Evolutionary conservation across 2,329 filamentous ascomycete species (phyloP).

Genomic region (Helotiales sp.): DNA sequence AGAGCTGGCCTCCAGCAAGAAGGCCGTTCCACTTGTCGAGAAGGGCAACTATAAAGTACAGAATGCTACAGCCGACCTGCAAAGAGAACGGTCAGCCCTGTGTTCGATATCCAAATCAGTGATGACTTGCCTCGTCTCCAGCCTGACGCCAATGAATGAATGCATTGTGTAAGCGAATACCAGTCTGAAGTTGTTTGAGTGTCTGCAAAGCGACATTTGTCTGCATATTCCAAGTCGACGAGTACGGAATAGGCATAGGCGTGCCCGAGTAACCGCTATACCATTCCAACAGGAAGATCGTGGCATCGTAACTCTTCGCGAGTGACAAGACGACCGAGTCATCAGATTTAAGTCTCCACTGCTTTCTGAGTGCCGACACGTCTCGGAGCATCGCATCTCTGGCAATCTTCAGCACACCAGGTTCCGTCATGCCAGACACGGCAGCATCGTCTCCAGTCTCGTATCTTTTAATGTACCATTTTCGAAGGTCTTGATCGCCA

Average conservation of each 20-base stretch:
- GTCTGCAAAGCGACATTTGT: conserved; percentile 18
- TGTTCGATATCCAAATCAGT: neutral
- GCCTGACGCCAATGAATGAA: conserved; percentile 23
- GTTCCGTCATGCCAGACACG: conserved; percentile 17
- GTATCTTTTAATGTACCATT: conserved; percentile 16
- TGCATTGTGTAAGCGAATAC: conserved; percentile 19
- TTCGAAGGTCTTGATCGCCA: conserved; percentile 9
- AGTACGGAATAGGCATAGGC: conserved; percentile 51
- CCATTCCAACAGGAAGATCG: conserved; percentile 38
- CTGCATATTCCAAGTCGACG: conserved; percentile 46
- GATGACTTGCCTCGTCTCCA: conserved; percentile 16
- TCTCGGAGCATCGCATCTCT: conserved; percentile 20
- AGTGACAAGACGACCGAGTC: conserved; percentile 34
- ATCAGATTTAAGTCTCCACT: conserved; percentile 7
- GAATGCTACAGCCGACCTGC: conserved; percentile 22
- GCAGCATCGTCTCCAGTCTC: conserved; percentile 12
- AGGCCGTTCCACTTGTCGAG: conserved; percentile 23
- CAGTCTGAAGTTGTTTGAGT: conserved; percentile 15
- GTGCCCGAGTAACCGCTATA: conserved; percentile 51
- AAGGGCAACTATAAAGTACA: conserved; percentile 20
- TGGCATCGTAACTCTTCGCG: conserved; percentile 44
- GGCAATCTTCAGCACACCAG: conserved; percentile 21
- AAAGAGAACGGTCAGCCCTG: neutral
- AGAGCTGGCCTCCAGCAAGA: conserved; percentile 10
- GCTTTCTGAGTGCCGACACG: conserved; percentile 6